Conservation (phyloP, 345 rosid genomes). For the Reutealis trisperma region DNA sequence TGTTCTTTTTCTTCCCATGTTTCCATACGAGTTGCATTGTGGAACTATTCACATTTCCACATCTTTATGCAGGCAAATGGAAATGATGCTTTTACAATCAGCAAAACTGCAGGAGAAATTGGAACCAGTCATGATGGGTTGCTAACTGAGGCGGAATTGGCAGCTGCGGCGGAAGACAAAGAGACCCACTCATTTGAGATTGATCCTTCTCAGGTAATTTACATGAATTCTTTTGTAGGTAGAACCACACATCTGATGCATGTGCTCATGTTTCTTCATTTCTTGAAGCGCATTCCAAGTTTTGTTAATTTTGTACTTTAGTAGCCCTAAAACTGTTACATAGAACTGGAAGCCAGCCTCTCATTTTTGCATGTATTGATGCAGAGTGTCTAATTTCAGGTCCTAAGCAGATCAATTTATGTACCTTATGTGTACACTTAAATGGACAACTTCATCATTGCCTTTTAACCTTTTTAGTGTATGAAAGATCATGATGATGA, state of each 20-base stretch:
- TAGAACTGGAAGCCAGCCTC: background rate
- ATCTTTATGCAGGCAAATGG: conserved; percentile 44
- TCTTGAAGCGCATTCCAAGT: background rate
- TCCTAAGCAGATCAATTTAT: background rate
- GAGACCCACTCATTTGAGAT: conserved; percentile 91
- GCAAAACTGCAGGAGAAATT: conserved; percentile 77
- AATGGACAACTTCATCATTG: background rate
- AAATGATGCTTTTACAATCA: conserved; percentile 62
- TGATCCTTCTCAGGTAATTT: conserved; percentile 78
- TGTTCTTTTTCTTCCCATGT: background rate
- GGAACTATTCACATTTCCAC: background rate
- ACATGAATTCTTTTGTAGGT: background rate
- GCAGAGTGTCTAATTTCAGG: too few species aligned
- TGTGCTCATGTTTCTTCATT: background rate
- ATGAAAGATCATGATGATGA: background rate
- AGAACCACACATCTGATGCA: background rate
- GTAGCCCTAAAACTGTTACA: background rate
- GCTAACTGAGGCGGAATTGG: conserved; percentile 83
- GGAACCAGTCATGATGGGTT: conserved; percentile 62
- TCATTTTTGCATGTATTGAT: background rate
- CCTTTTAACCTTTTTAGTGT: background rate
- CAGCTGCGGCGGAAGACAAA: conserved; percentile 91
- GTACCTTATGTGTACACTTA: background rate
- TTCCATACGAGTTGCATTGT: background rate
- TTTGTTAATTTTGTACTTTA: background rate